Evolutionary conservation across 345 rosid species (phyloP), one percentile per base, ranked within the genome.

Genomic region (Psidium friedrichsthalianum): DNA sequence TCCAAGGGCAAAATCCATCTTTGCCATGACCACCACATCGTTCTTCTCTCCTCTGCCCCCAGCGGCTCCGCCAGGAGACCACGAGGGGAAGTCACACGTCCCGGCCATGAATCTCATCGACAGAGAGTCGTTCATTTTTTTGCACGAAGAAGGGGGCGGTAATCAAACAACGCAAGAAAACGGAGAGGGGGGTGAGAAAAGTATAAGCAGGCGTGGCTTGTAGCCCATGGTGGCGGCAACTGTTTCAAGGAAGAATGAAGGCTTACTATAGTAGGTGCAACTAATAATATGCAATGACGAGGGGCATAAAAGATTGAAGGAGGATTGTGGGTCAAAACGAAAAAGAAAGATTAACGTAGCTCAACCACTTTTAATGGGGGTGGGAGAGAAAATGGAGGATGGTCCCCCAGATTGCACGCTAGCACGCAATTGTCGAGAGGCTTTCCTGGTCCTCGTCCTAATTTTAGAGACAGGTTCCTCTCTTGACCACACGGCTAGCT

Each of bases 291-390:
- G 57, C 59, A 52, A 29, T 18, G 57, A 18, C 13, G 24, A 69
- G 80, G 80, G 80, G 80, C 80, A 69, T 32, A 0, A 21, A 20
- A 36, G 25, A 69, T 36, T 15, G 78, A 36, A 69, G 47, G 47
- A 32, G 76, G 11, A 69, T 69, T 11, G 78, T 18, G 78, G 47
- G 78, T 69, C 47, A 36, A 69, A 82, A 84, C 74, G 86, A 85
- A 82, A 82, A 82, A 74, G 76, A 69, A 59, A 57, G 69, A 85
- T 86, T 5, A 36, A 69, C 80, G 86, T 88, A 86, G 92, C 90
- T 90, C 88, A 90, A 90, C 92, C 56, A 90, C 90, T 85, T 53
- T 86, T 22, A 56, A 76, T 36, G 47, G n/a, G 58, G 89, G 84
- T 86, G 82, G 83, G 83, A 49, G 42, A 83, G 86, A 86, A 64